Evolutionary conservation across 805 yeast genomes (phyloP).

Genomic region (Kazachstania psychrophila): DNA sequence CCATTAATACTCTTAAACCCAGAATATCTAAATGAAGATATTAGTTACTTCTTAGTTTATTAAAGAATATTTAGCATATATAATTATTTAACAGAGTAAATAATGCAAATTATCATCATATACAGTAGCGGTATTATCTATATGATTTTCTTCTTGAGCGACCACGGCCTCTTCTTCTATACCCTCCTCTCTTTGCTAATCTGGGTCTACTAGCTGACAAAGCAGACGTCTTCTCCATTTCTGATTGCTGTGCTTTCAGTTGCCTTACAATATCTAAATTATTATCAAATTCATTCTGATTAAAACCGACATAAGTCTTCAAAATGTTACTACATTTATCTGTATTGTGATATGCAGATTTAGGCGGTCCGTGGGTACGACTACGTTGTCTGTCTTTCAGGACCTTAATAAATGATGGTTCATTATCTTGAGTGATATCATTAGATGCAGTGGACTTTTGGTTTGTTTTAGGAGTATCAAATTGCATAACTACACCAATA

Average conservation of each 20-base stretch:
- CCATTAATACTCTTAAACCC: no score
- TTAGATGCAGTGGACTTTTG: constrained; percentile 14
- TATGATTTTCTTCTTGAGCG: background rate
- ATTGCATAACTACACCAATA: constrained; percentile 43
- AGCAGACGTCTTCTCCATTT: background rate
- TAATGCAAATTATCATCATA: no score
- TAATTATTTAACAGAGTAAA: no score
- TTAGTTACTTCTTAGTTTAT: no score
- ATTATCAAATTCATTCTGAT: background rate
- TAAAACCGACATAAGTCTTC: no score
- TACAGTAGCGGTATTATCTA: no score
- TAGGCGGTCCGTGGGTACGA: background rate
- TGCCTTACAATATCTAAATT: background rate
- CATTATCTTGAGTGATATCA: background rate
- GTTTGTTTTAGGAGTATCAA: constrained; percentile 17
- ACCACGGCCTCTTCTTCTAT: background rate
- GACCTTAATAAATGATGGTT: background rate
- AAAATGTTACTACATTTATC: no score
- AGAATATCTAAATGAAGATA: no score
- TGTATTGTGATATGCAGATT: no score
- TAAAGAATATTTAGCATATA: no score
- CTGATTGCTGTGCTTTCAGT: background rate
- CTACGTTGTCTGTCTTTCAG: background rate
- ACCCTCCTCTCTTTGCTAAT: background rate
- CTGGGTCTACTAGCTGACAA: background rate